phyloP scores from a whole-genome alignment of 1,284 basidiomycete species.

The Sporisorium exsertum region DNA sequence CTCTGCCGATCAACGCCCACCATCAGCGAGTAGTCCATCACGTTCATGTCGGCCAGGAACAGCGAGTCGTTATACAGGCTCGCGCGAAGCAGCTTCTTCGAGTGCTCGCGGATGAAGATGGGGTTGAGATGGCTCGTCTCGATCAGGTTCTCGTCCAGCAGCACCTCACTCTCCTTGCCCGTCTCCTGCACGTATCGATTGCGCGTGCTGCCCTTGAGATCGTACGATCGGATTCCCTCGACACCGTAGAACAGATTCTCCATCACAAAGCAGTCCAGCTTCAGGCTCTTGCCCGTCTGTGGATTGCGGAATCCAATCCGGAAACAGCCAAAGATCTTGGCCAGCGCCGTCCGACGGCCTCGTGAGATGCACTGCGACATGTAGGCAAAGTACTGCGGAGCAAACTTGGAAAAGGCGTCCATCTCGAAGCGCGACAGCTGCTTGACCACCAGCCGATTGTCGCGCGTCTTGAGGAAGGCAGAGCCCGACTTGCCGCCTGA shows the following conservation, averaged over 20 bases:
- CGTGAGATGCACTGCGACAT: conserved; percentile 75
- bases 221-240: conserved; percentile 78
- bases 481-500: conserved; percentile 96
- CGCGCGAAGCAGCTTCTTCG: conserved; percentile 89
- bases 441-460: conserved; percentile 98
- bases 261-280: conserved; percentile 97
- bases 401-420: conserved; percentile 95
- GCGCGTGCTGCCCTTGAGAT: conserved; percentile 67
- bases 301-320: conserved; percentile 92
- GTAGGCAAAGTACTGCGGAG: conserved; percentile 97
- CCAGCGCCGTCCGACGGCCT: conserved; percentile 90
- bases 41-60: conserved; percentile 91
- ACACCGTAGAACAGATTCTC: conserved; percentile 95
- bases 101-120: conserved; percentile 93
- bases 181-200: conserved; percentile 81
- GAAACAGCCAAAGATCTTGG: conserved; percentile 97
- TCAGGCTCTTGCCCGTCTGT: conserved; percentile 80
- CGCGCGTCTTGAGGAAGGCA: conserved; percentile 88
- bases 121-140: conserved; percentile 75
- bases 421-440: conserved; percentile 91
- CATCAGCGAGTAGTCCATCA: conserved; percentile 97
- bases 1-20: conserved; percentile 77
- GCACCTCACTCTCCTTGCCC: conserved; percentile 86
- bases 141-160: conserved; percentile 92
- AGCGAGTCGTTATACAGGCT: conserved; percentile 87